Evolutionary conservation across 2,329 filamentous ascomycete genomes (phyloP), one percentile per base, ranked within the genome.

Genomic region (Phaeomoniella chlamydospora): DNA sequence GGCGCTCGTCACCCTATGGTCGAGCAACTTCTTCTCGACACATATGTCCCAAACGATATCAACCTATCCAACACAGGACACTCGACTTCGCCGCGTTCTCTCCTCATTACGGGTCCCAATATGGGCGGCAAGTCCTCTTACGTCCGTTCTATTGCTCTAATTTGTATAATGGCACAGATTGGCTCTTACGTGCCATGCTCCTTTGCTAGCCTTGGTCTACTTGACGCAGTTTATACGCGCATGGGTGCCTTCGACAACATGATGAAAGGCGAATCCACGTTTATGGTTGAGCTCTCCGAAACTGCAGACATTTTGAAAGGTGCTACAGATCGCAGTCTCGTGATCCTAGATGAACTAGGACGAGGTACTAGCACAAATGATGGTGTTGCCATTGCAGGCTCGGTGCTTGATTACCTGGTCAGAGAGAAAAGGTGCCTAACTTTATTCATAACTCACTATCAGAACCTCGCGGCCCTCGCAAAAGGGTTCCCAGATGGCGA

Each of bases 51-150:
- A 33, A 98, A 98, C 58, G 74, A 80, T 49, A 80, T 85, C 9
- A 62, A 72, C 2, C 72, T 96, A 33, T 69, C 74, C n/a, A 69
- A 74, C 1, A 53, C 65, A 1, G 72, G 75, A 0, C 16, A 18
- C 18, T 15, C 16, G 14, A 14, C 29, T 15, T 2, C 15, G 4
- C 37, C 40, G 9, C 70, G 82, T 4, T 84, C 85, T 2, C 73
- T 94, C 46, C 77, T 96, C 38, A 79, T 98, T 49, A 98, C 90
- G 0, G 90, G 90, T 0, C 90, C 90, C 18, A 98, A 98, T 62
- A 98, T 98, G 90, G 90, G 90, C 49, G 90, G 90, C 38, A 98
- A 98, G 54, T 94, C 85, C n/a, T 90, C 81, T 39, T 98, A 94
- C 56, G 88, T 98, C 15, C 84, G 90, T 36, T 83, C 87, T 45